Conservation (phyloP, 208 protist species). For the Leptomonas seymouri region DNA sequence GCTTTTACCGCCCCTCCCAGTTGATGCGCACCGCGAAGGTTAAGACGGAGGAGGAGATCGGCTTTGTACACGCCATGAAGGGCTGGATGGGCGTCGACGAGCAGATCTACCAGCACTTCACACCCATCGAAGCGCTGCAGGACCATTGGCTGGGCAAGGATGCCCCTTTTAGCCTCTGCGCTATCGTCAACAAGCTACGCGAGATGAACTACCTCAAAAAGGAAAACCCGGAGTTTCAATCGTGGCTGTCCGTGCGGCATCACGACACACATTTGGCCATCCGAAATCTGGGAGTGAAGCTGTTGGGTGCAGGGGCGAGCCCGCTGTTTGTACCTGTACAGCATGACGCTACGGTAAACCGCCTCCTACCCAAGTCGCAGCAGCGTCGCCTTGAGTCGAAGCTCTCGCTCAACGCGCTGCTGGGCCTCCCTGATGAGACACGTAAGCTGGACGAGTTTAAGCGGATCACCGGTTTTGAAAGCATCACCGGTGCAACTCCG, state of each 20-base stretch:
- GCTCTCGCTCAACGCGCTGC: slow-evolving; percentile 77
- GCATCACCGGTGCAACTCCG: slow-evolving; percentile 29
- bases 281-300: slow-evolving; percentile 83
- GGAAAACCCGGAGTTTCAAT: slow-evolving; percentile 89
- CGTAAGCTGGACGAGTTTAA: slow-evolving; percentile 80
- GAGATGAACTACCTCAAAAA: slow-evolving; percentile 90
- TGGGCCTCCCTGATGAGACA: slow-evolving; percentile 86
- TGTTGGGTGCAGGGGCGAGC: slow-evolving; percentile 84
- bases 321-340: slow-evolving; percentile 77
- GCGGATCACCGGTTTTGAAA: slow-evolving; percentile 55
- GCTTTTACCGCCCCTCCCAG: slow-evolving; percentile 89
- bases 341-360: slow-evolving; percentile 87
- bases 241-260: slow-evolving; percentile 79
- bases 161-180: slow-evolving; percentile 80
- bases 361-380: slow-evolving; percentile 81
- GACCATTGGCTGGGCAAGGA: slow-evolving; percentile 90
- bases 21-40: slow-evolving; percentile 80
- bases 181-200: slow-evolving; percentile 89
- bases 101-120: slow-evolving; percentile 86
- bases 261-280: slow-evolving; percentile 82
- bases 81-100: slow-evolving; percentile 90
- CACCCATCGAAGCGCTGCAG: slow-evolving; percentile 88
- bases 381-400: slow-evolving; percentile 75
- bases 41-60: slow-evolving; percentile 70
- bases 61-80: slow-evolving; percentile 79